phyloP scores from a whole-genome alignment of 176 grass and related monocot species.

The Zoysia pacifica region DNA sequence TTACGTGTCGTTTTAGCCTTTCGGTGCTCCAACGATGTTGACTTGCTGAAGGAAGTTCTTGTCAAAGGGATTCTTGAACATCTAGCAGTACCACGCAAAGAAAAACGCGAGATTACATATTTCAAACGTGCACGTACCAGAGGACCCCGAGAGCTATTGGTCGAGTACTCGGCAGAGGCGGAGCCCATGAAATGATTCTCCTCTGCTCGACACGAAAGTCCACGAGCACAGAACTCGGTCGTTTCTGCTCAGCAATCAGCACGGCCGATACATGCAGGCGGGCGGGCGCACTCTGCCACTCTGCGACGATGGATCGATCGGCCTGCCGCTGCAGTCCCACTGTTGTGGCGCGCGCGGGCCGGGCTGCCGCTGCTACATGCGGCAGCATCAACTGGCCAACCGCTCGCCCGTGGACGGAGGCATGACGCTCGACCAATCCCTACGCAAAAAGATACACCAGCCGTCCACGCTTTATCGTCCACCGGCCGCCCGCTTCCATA shows the following conservation, averaged over 20 bases:
- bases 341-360: conserved; percentile 12
- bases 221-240: background rate
- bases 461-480: conserved; percentile 24
- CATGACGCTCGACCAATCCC: conserved; percentile 7
- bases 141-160: background rate
- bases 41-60: background rate
- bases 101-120: too few species aligned
- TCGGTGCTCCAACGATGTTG: background rate
- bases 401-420: conserved; percentile 2
- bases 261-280: background rate
- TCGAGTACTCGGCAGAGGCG: background rate
- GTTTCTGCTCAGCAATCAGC: conserved; percentile 7
- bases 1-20: too few species aligned
- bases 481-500: background rate
- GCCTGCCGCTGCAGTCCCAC: background rate
- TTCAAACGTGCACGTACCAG: background rate
- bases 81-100: too few species aligned
- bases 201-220: background rate
- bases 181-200: conserved; percentile 16
- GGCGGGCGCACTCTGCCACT: background rate
- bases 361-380: background rate
- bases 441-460: conserved; percentile 18
- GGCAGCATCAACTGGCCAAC: background rate
- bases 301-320: background rate
- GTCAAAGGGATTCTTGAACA: too few species aligned